These are phyloP conservation scores for Aspergillus biplanus DNA, from an alignment of 495 filamentous ascomycete species.

Conservation along the genomic window DNA sequence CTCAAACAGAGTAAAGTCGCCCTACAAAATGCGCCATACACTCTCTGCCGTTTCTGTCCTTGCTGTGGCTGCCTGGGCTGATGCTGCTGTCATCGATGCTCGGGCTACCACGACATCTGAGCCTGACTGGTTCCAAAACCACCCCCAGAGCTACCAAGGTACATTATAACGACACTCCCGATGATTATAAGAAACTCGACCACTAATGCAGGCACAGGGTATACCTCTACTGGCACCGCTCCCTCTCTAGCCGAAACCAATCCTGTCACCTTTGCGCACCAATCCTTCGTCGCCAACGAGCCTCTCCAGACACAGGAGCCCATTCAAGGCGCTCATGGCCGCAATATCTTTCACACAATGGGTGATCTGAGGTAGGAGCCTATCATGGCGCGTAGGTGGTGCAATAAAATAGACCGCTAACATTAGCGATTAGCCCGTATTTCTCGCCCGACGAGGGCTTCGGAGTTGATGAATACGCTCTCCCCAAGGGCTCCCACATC, in stretches of 20 bases:
- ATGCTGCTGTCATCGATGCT: not conserved
- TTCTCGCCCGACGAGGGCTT: slow-evolving; percentile 44
- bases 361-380: slow-evolving; percentile 43
- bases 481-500: slow-evolving; percentile 59
- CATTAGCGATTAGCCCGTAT: slow-evolving; percentile 22
- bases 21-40: not conserved
- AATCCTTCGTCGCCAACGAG: slow-evolving; percentile 55
- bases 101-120: not conserved
- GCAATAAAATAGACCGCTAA: not conserved
- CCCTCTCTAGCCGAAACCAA: slow-evolving; percentile 62
- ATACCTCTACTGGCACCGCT: slow-evolving; percentile 32
- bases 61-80: not conserved
- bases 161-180: not conserved
- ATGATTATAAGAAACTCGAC: not conserved
- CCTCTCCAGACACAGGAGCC: slow-evolving; percentile 62
- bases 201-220: not conserved
- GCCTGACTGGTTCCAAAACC: slow-evolving; percentile 29
- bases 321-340: slow-evolving; percentile 51
- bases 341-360: slow-evolving; percentile 60
- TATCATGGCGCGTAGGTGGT: too few species aligned
- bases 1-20: too few species aligned
- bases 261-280: slow-evolving; percentile 50
- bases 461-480: slow-evolving; percentile 58
- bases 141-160: slow-evolving; percentile 24
- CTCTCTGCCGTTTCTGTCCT: not conserved